These are phyloP conservation scores for Citrus inodora DNA, from an alignment of 345 rosid genomes.

Conservation along the genomic window DNA sequence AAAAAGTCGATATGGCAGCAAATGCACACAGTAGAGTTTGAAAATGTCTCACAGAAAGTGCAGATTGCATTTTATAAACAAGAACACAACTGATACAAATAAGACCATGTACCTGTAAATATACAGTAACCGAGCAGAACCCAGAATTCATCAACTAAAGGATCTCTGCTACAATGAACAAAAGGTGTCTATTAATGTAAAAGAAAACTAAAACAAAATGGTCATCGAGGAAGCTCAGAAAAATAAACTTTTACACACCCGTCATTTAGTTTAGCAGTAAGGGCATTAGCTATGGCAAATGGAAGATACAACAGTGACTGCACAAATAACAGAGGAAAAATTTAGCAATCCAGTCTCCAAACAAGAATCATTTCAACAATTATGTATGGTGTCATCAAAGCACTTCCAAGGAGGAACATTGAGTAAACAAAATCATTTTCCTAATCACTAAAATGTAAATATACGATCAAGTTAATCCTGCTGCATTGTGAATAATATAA, in stretches of 20 bases:
- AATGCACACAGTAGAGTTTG: not conserved
- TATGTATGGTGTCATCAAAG: not conserved
- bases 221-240: not conserved
- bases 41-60: not conserved
- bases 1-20: not conserved
- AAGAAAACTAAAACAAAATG: not conserved
- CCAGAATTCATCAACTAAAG: constrained; percentile 88
- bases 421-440: not conserved
- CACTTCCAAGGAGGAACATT: not conserved
- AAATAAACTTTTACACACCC: constrained; percentile 57
- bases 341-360: not conserved
- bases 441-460: not conserved
- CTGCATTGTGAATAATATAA: not conserved
- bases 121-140: constrained; percentile 87
- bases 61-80: not conserved
- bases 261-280: constrained; percentile 84
- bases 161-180: constrained; percentile 54
- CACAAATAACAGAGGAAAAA: constrained; percentile 17
- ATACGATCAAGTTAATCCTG: not conserved
- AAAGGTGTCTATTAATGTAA: constrained; percentile 5
- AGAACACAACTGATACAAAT: not conserved
- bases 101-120: constrained; percentile 57
- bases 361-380: not conserved
- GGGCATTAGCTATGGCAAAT: constrained; percentile 88
- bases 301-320: constrained; percentile 95